phyloP scores from a whole-genome alignment of 495 filamentous ascomycete species.

The Annulohypoxylon moriforme region DNA sequence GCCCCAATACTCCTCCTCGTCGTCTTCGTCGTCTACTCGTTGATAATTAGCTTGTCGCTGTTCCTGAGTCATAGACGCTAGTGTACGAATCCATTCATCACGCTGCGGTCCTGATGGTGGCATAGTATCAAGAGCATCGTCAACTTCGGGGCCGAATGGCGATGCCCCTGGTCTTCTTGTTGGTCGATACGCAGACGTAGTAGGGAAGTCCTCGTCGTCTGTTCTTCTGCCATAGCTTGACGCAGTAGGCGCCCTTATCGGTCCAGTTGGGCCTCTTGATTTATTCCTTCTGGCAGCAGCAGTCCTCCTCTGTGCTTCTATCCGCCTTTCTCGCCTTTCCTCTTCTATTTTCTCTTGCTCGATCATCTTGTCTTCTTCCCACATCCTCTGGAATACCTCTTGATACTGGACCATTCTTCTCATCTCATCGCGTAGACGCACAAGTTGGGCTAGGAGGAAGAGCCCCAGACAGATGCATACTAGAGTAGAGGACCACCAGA shows the following conservation, averaged over 20 bases:
- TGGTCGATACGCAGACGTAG: not conserved
- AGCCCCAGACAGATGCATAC: constrained; percentile 31
- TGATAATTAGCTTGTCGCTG: not conserved
- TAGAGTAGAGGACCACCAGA: constrained; percentile 38
- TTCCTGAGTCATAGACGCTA: constrained; percentile 21
- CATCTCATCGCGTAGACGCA: constrained; percentile 26
- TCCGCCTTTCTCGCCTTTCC: constrained; percentile 6
- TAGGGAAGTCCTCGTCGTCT: not conserved
- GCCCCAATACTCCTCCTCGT: not conserved
- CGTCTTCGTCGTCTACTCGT: not conserved
- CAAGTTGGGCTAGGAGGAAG: constrained; percentile 32
- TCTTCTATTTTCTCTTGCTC: constrained; percentile 15
- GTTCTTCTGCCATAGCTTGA: no score
- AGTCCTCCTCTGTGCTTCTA: not conserved
- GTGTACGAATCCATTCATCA: constrained; percentile 14
- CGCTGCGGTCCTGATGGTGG: constrained; percentile 5
- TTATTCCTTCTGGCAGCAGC: not conserved
- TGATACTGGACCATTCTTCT: constrained; percentile 27
- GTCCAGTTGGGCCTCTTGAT: not conserved
- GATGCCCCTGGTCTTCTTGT: not conserved
- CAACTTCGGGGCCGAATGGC: constrained; percentile 8
- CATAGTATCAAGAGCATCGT: constrained; percentile 5
- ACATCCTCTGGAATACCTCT: constrained; percentile 35
- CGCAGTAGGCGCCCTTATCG: not conserved
- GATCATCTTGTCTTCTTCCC: constrained; percentile 32